A percentile compares a stretch with the other conserved stretches of the same genome.
phyloP scores from a whole-genome alignment of 371 early-diverging fungal species.

The Mortierella sp. region DNA sequence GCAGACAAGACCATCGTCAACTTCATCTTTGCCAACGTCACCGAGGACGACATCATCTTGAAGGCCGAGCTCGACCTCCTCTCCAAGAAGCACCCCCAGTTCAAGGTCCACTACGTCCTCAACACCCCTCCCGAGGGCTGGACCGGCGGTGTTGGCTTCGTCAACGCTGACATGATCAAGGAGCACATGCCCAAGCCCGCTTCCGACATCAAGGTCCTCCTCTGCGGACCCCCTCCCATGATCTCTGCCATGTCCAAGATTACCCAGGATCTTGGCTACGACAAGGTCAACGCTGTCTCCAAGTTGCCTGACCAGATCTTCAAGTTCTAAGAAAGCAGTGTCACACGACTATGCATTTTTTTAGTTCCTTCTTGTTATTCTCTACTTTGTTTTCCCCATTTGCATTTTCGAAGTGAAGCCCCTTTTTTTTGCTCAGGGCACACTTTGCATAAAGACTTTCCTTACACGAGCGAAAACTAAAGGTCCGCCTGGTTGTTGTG shows the following conservation, averaged over 20 bases:
- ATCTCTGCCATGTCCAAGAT: constrained; percentile 86
- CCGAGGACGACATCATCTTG: constrained; percentile 90
- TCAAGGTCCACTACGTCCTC: constrained; percentile 89
- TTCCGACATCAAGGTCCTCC: constrained; percentile 84
- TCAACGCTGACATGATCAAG: constrained; percentile 86
- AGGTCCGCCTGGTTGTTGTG: too few relatives aligned
- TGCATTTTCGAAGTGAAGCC: constrained; percentile 4
- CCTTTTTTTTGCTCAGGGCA: constrained; percentile 8
- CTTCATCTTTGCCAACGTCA: constrained; percentile 94
- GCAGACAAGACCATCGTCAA: constrained; percentile 86
- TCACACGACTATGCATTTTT: background rate
- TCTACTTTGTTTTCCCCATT: background rate
- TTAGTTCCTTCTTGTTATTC: background rate
- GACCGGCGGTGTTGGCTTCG: constrained; percentile 91
- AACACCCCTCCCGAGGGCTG: constrained; percentile 88
- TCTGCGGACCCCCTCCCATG: constrained; percentile 98
- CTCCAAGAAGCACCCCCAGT: constrained; percentile 81
- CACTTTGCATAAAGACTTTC: background rate
- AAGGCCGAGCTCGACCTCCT: constrained; percentile 87
- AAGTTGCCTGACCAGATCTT: constrained; percentile 91
- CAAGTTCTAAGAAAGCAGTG: constrained; percentile 77
- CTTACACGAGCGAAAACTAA: background rate
- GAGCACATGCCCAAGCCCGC: constrained; percentile 84
- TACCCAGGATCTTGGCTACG: constrained; percentile 78
- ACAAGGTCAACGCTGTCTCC: constrained; percentile 84